Conservation (phyloP, 169 alveolate genomes). For the Plasmodium adleri region DNA sequence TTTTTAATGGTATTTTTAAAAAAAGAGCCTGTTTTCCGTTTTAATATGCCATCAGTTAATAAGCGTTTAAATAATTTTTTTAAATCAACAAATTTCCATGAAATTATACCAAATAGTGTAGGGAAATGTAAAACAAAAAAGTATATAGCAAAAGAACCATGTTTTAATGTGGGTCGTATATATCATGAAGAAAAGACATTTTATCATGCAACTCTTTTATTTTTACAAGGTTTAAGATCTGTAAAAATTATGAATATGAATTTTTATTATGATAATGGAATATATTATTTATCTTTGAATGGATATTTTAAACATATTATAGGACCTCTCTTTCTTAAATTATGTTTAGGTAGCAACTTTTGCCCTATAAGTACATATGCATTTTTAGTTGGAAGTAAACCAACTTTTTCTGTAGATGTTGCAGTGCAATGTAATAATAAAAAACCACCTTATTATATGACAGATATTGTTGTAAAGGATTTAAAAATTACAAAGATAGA, state of each 20-base stretch:
- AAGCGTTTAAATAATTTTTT: conserved; percentile 29
- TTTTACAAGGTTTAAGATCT: conserved; percentile 56
- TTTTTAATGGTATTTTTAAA: conserved; percentile 20
- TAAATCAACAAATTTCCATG: conserved; percentile 38
- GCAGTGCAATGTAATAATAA: conserved; percentile 39
- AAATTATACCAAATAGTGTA: conserved; percentile 36
- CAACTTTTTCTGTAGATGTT: conserved; percentile 51
- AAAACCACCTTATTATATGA: conserved; percentile 28
- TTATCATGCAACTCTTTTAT: conserved; percentile 73
- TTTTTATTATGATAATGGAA: conserved; percentile 49
- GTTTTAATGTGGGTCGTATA: conserved; percentile 54
- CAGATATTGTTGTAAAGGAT: conserved; percentile 19
- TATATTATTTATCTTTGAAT: conserved; percentile 30
- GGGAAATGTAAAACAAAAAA: conserved; percentile 68
- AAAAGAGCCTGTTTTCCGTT: conserved; percentile 18
- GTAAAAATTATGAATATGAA: conserved; percentile 18
- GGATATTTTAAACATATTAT: conserved; percentile 57
- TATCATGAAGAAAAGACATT: conserved; percentile 73
- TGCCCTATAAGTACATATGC: conserved; percentile 74
- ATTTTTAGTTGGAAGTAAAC: conserved; percentile 43
- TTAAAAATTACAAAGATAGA: conserved; percentile 62
- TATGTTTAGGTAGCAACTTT: conserved; percentile 54
- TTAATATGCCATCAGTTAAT: conserved; percentile 46
- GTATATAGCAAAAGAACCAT: conserved; percentile 63
- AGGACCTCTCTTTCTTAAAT: conserved; percentile 63